Evolutionary conservation across 2,329 filamentous ascomycete genomes (phyloP).

Genomic region (Waltergamsia citrina): DNA sequence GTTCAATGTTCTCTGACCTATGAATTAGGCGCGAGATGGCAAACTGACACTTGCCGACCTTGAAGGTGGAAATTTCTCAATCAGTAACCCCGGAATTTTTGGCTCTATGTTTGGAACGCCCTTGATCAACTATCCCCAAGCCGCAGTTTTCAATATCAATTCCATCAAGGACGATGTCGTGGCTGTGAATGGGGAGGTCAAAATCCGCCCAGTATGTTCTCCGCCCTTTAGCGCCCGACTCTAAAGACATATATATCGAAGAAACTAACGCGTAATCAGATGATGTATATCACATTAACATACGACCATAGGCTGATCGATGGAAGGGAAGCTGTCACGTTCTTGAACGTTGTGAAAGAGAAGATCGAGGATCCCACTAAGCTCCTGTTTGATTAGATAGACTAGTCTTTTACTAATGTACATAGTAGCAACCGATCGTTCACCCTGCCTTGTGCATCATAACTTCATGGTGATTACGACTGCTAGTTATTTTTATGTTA

Average conservation of each 20-base stretch:
- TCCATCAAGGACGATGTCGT: slow-evolving; percentile 43
- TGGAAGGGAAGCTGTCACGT: slow-evolving; percentile 51
- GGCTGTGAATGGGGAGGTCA: slow-evolving; percentile 44
- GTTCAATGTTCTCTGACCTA: neutral
- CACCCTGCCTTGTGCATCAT: no score
- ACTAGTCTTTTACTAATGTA: no score
- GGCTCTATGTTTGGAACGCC: slow-evolving; percentile 42
- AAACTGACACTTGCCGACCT: slow-evolving; percentile 72
- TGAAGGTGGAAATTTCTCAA: slow-evolving; percentile 68
- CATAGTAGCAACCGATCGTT: no score
- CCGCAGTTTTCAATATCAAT: slow-evolving; percentile 51
- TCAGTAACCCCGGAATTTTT: slow-evolving; percentile 75
- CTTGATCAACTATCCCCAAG: slow-evolving; percentile 69
- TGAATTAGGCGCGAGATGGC: slow-evolving; percentile 53
- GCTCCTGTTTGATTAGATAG: slow-evolving; percentile 41
- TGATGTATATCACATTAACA: slow-evolving; percentile 38
- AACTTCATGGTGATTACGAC: no score
- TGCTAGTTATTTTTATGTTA: no score
- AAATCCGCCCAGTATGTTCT: slow-evolving; percentile 22
- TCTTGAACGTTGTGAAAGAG: slow-evolving; percentile 27
- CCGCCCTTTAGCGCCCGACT: slow-evolving; percentile 26
- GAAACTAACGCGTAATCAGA: no score
- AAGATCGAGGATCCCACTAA: slow-evolving; percentile 29
- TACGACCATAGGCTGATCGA: slow-evolving; percentile 47
- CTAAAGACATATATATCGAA: no score